Evolutionary conservation across 2,329 filamentous ascomycete genomes (phyloP).

Genomic region (Alternaria sp.): DNA sequence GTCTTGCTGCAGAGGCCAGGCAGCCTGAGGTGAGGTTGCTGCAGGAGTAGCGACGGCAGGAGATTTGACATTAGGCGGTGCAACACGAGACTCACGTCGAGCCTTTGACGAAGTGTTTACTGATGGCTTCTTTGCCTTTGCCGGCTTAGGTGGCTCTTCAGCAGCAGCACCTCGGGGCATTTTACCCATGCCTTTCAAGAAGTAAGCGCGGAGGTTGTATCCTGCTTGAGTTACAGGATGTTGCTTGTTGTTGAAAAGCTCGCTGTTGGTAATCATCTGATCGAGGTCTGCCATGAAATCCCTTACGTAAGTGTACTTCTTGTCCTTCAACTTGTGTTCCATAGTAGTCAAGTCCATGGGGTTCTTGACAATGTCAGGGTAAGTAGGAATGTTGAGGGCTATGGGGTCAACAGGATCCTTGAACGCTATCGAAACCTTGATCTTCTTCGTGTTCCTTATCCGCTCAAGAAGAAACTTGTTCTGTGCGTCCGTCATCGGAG

Average conservation of each 20-base stretch:
- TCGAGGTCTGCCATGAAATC: constrained; percentile 78
- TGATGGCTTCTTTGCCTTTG: constrained; percentile 54
- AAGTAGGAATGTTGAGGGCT: constrained; percentile 78
- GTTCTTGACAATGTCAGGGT: constrained; percentile 74
- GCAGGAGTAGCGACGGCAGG: constrained; percentile 51
- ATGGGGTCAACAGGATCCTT: constrained; percentile 78
- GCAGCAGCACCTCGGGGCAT: constrained; percentile 64
- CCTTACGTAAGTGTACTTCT: constrained; percentile 73
- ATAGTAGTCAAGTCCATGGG: constrained; percentile 88
- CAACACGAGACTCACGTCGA: constrained; percentile 59
- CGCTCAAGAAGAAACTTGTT: constrained; percentile 70
- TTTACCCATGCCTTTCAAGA: constrained; percentile 68
- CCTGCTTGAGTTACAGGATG: constrained; percentile 78
- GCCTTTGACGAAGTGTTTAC: constrained; percentile 46
- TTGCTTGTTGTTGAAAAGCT: constrained; percentile 80
- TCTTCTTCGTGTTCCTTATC: constrained; percentile 83
- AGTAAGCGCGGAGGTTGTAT: constrained; percentile 67
- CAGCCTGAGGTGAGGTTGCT: constrained; percentile 56
- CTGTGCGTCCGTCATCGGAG: constrained; percentile 63
- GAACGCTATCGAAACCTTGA: constrained; percentile 80
- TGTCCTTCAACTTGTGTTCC: constrained; percentile 78
- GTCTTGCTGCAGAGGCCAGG: constrained; percentile 80
- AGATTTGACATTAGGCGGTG: constrained; percentile 56
- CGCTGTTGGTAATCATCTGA: constrained; percentile 80
- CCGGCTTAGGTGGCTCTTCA: constrained; percentile 68